Percentiles rank a stretch among this genome's conserved stretches.
Conservation (phyloP, 1,284 basidiomycete genomes). For the Heliocybe sulcata region DNA sequence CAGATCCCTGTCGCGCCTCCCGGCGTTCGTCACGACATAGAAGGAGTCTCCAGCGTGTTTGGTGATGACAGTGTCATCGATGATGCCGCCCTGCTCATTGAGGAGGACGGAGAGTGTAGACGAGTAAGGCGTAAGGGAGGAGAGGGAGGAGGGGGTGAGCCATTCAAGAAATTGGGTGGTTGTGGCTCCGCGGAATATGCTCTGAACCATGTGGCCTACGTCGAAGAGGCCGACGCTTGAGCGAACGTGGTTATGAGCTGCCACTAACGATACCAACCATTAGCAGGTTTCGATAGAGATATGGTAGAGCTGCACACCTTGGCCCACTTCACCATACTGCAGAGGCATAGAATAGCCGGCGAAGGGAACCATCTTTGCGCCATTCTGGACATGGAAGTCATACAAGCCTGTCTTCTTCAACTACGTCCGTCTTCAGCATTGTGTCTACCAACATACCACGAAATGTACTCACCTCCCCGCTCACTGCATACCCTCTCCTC, state of each 20-base stretch:
- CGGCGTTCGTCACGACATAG: slow-evolving; percentile 97
- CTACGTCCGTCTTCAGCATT: slow-evolving; percentile 13
- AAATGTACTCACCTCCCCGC: neutral
- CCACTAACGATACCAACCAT: slow-evolving; percentile 42
- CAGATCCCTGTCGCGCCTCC: slow-evolving; percentile 76
- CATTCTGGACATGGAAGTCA: slow-evolving; percentile 83
- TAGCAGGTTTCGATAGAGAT: neutral
- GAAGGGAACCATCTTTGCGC: slow-evolving; percentile 95
- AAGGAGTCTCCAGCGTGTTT: slow-evolving; percentile 76
- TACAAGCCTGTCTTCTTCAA: slow-evolving; percentile 75
- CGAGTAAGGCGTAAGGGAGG: slow-evolving; percentile 58
- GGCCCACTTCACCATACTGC: slow-evolving; percentile 76
- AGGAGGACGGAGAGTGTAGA: slow-evolving; percentile 86
- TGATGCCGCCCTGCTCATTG: slow-evolving; percentile 87
- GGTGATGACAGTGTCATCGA: slow-evolving; percentile 89
- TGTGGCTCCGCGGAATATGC: slow-evolving; percentile 75
- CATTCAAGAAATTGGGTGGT: slow-evolving; percentile 78
- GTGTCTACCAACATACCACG: neutral
- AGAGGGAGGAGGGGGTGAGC: slow-evolving; percentile 78
- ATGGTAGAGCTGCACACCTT: slow-evolving; percentile 42
- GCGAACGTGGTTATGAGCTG: slow-evolving; percentile 90
- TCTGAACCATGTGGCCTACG: slow-evolving; percentile 97
- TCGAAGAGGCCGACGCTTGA: slow-evolving; percentile 87
- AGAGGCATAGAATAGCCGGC: slow-evolving; percentile 96
- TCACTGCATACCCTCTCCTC: neutral